Base-by-base conservation (phyloP, 306 rosid genomes). In the Glycine tomentella region DNA sequence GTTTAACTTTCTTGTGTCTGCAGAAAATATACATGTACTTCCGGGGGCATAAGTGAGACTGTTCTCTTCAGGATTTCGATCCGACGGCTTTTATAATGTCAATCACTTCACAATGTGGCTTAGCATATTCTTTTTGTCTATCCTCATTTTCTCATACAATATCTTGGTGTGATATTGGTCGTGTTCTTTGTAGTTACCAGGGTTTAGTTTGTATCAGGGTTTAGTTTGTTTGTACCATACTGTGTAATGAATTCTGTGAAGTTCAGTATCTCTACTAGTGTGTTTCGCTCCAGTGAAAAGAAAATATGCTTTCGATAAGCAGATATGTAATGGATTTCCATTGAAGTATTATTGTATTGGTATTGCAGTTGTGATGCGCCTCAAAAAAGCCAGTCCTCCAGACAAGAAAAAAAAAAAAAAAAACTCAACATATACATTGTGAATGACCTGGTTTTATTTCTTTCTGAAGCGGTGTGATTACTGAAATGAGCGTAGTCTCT, bases 11-110 rank as follows among this genome's bases (percentile, higher is more conserved):
- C 34, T 44, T 80, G 70, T 50, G 78, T 80, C 8, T 89, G 90
- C 99, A 96, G 99, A 96, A 92, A 96, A 76, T 89, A 69, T 96
- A 96, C 91, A 42, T 90, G 90, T 93, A 87, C 77, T 96, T 96
- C 91, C 89, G 99, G 85, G 97, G 98, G 77, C 45, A 89, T 69
- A 92, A 89, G 89, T 96, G 93, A 95, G 87, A 45, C 44, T 77
- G 31, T 73, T 31, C 53, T 49, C 31, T 25, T 25, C 55, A 40
- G 82, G 76, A 64, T 80, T 69, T 82, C 50, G 81, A 75, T 81
- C 52, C 36, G 63, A 25, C 31, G 70, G 83, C 83, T 58, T 63
- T 66, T 56, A 69, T 12, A 61, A 33, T 62, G 55, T 48, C 71
- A 25, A 78, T 77, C 76, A 73, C 85, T 20, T 77, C 45, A 57